Evolutionary conservation across 106 monocot species (phyloP).

Genomic region (Dioscorea alata): DNA sequence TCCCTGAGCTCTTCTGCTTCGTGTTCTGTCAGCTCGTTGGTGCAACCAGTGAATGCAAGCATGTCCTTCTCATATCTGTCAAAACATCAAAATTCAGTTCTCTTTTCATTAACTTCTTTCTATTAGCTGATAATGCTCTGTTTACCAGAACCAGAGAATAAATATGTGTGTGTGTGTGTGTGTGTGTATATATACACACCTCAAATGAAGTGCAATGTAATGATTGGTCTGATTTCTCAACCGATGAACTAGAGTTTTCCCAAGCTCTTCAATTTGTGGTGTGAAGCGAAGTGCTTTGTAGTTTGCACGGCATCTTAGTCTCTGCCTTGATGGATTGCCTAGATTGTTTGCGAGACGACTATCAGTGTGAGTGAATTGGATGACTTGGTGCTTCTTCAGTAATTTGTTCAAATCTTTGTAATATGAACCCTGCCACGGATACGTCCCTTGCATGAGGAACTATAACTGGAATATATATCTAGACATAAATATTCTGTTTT

Average conservation of each 20-base stretch:
- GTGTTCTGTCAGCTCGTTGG: slow-evolving; percentile 12
- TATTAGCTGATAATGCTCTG: too few relatives aligned
- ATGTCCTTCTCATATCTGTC: slow-evolving; percentile 43
- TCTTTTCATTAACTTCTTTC: too few relatives aligned
- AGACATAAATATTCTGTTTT: not conserved
- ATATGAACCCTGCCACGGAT: slow-evolving; percentile 15
- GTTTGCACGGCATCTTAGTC: slow-evolving; percentile 83
- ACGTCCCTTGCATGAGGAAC: too few relatives aligned
- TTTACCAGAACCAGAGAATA: too few relatives aligned
- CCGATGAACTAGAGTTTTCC: slow-evolving; percentile 41
- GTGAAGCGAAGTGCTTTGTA: slow-evolving; percentile 66
- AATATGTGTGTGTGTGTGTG: too few relatives aligned
- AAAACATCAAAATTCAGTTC: too few relatives aligned
- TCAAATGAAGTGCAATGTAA: slow-evolving; percentile 80
- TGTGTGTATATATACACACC: slow-evolving; percentile 12
- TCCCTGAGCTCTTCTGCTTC: slow-evolving; percentile 19
- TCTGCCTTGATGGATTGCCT: slow-evolving; percentile 66
- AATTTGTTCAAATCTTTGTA: slow-evolving; percentile 26
- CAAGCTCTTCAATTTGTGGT: slow-evolving; percentile 60
- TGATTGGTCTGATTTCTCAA: slow-evolving; percentile 32
- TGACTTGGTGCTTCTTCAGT: slow-evolving; percentile 54
- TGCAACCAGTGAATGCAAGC: slow-evolving; percentile 42
- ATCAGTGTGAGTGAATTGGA: slow-evolving; percentile 70
- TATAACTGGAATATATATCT: too few relatives aligned
- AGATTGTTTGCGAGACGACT: slow-evolving; percentile 74